Evolutionary conservation across 208 protist species (phyloP).

Genomic region (Leishmania gerbilli): DNA sequence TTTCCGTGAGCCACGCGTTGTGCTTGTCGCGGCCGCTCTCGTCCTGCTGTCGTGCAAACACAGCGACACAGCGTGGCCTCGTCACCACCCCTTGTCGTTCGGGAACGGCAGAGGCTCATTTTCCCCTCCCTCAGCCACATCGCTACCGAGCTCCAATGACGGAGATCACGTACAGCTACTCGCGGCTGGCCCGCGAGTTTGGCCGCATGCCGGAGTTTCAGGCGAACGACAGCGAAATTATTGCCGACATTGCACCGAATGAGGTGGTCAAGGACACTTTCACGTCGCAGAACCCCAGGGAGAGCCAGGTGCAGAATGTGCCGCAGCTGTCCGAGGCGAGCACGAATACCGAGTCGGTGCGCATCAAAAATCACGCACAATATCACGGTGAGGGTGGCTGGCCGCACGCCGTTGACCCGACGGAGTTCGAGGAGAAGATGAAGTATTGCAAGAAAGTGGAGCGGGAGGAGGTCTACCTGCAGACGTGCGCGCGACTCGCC

Average conservation of each 20-base stretch:
- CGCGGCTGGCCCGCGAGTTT: slow-evolving; percentile 90
- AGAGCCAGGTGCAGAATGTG: slow-evolving; percentile 92
- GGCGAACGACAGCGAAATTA: slow-evolving; percentile 90
- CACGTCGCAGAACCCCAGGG: slow-evolving; percentile 80
- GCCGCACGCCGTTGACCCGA: slow-evolving; percentile 96
- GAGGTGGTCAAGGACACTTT: slow-evolving; percentile 73
- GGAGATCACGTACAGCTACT: slow-evolving; percentile 94
- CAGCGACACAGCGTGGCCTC: background rate
- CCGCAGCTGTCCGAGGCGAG: slow-evolving; percentile 91
- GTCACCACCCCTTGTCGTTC: background rate
- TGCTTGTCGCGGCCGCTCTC: background rate
- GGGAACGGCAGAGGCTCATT: background rate
- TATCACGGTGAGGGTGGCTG: slow-evolving; percentile 96
- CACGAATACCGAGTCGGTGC: slow-evolving; percentile 95
- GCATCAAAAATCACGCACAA: slow-evolving; percentile 90
- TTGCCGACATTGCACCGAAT: slow-evolving; percentile 90
- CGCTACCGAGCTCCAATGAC: slow-evolving; percentile 50
- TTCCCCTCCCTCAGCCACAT: background rate
- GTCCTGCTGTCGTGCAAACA: background rate
- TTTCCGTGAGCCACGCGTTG: background rate
- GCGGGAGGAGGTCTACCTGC: slow-evolving; percentile 94
- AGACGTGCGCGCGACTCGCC: slow-evolving; percentile 87
- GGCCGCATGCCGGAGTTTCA: slow-evolving; percentile 93
- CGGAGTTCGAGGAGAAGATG: slow-evolving; percentile 95
- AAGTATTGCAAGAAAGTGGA: slow-evolving; percentile 97